Base-by-base conservation (phyloP, 2,329 filamentous ascomycete genomes). In the Rutstroemia sp. region DNA sequence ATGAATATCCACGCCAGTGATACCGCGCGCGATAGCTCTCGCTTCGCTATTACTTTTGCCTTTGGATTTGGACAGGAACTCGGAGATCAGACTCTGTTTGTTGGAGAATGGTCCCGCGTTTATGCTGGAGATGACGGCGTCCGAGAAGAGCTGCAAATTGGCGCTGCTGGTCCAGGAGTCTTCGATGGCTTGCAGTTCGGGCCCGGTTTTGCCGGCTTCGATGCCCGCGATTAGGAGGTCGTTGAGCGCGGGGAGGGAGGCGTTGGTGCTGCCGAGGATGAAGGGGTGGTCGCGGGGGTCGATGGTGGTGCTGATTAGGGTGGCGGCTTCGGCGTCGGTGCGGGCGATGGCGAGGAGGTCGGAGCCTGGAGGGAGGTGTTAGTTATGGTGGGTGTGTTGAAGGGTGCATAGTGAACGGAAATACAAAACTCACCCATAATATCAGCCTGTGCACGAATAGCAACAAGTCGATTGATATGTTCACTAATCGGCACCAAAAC, bases 241-340 rank as follows among this genome's bases (percentile, higher is more conserved):
- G 73, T 87, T 87, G 57, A 99, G 83, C 0, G 92, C 87, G 72
- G 90, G 82, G 37, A 96, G 80, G 64, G 80, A 79, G 46, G 91
- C 83, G 77, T 96, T 97, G 56, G 94, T 99, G 67, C 81, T 77
- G 64, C 94, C 94, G 37, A 95, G 76, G 72, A 99, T 91, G 82
- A 95, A 99, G 67, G 84, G 79, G 73, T 99, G 94, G 75, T 99
- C 94, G 67, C 94, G 88, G 58, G 88, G 86, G 75, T 99, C 94
- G 70, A 99, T 96, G 66, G 90, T 96, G 37, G 89, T 92, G 61
- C 90, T 95, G 77, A 99, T 95, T 67, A 99, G 86, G 4, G 94
- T 99, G 37, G 94, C 94, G 54, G 94, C 94, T 78, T 99, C 94
- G 65, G 94, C 95, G 74, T 99, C 94, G 58, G 94, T 99, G 68